These are phyloP conservation scores for Penicillium sp. DNA, from an alignment of 2,329 filamentous ascomycete genomes.

Conservation along the genomic window DNA sequence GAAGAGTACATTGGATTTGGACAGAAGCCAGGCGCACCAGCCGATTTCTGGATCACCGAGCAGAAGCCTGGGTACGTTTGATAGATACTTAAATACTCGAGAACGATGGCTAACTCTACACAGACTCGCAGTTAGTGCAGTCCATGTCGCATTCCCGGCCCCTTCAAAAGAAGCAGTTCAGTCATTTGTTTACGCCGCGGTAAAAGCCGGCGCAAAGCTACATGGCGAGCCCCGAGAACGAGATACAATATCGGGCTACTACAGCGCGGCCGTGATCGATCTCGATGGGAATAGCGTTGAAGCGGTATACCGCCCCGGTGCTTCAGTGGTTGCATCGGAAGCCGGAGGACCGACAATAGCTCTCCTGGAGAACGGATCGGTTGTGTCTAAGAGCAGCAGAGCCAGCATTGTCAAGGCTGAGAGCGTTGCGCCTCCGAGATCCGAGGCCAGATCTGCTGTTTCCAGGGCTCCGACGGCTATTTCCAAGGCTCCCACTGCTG, in stretches of 20 bases:
- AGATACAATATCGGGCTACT: conserved; percentile 51
- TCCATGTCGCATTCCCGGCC: conserved; percentile 64
- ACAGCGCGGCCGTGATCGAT: conserved; percentile 64
- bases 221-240: conserved; percentile 54
- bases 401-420: conserved; percentile 25
- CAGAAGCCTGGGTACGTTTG: conserved; percentile 51
- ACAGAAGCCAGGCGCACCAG: conserved; percentile 47
- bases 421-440: conserved; percentile 27
- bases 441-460: conserved; percentile 28
- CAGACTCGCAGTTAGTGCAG: conserved; percentile 49
- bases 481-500: conserved; percentile 26
- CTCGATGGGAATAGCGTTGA: conserved; percentile 81
- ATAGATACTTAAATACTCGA: background rate
- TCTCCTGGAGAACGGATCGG: conserved; percentile 36
- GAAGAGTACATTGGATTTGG: conserved; percentile 59
- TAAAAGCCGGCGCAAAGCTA: conserved; percentile 59
- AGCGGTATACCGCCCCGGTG: conserved; percentile 56
- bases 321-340: conserved; percentile 25
- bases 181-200: conserved; percentile 65
- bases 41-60: conserved; percentile 62
- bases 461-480: conserved; percentile 27
- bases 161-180: conserved; percentile 60
- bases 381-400: conserved; percentile 33
- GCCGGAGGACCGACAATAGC: conserved; percentile 31
- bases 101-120: conserved; percentile 12